Base-by-base conservation (phyloP, 2,329 filamentous ascomycete genomes). In the Chaetomiaceae sp. region DNA sequence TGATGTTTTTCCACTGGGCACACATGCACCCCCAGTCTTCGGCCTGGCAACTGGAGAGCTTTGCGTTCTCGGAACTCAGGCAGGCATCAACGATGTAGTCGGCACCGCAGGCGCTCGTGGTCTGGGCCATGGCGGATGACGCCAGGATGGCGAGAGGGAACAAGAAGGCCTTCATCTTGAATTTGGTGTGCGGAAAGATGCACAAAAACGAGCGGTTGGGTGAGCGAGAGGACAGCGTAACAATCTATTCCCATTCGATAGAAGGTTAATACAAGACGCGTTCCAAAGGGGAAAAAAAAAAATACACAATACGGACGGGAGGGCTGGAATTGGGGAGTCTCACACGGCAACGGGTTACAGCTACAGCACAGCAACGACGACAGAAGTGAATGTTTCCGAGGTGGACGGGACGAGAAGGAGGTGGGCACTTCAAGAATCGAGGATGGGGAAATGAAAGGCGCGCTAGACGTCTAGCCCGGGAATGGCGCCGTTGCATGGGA, bases 11-110 rank as follows among this genome's bases (percentile, higher is more conserved):
- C 62, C 75, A 71, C 42, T 71, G 69, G 48, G 67, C 64, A 63
- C 77, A 80, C 55, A 71, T 70, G 66, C 77, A 80, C 48, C 69
- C 65, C 58, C 71, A 78, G 65, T 80, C 75, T 44, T 63, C 65
- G 18, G 53, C 5, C 10, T 40, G 49, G 65, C 77, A 80, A 36
- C 57, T 57, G 4, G 60, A 52, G 57, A 73, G 65, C 66, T 73
- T 73, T 54, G 61, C 61, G 34, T 60, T 68, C 61, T 77, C 70
- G 50, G 66, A 69, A 30, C 58, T 49, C 20, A 78, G 67, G 62
- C 75, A 78, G 51, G 68, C 60, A 51, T 69, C 67, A 61, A 78
- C 72, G 37, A 78, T 77, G 68, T 73, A 72, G 48, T 75, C 68
- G 59, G 75, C 75, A 8, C 63, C 66, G 61, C 75, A 78, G 45